Evolutionary conservation across 2,329 filamentous ascomycete species (phyloP).

Genomic region (Bretziella fagacearum): DNA sequence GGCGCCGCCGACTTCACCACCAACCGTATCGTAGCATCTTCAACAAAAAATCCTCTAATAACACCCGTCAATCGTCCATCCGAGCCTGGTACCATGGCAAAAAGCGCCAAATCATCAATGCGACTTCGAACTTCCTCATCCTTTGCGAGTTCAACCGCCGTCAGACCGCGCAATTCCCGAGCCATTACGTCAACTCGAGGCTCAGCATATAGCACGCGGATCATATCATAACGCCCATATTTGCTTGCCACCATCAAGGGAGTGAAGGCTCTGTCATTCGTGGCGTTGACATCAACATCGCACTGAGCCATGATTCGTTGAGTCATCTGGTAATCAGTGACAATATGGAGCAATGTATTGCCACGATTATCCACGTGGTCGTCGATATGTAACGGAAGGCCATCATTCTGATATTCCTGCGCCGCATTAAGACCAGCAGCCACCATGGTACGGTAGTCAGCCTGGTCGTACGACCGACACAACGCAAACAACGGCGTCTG

Average conservation of each 20-base stretch:
- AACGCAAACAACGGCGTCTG: conserved; percentile 95
- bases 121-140: conserved; percentile 94
- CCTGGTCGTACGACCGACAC: conserved; percentile 88
- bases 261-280: conserved; percentile 88
- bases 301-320: conserved; percentile 61
- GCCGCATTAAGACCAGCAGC: conserved; percentile 62
- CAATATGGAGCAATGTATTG: conserved; percentile 89
- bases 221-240: conserved; percentile 87
- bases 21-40: conserved; percentile 83
- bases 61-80: conserved; percentile 82
- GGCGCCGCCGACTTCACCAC: conserved; percentile 89
- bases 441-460: conserved; percentile 75
- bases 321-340: conserved; percentile 69
- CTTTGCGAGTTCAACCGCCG: conserved; percentile 89
- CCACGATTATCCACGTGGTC: conserved; percentile 86
- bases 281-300: conserved; percentile 90
- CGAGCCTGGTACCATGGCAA: conserved; percentile 52
- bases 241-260: conserved; percentile 97
- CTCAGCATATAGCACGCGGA: conserved; percentile 73
- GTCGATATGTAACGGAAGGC: conserved; percentile 67
- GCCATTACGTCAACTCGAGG: conserved; percentile 70
- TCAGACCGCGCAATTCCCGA: conserved; percentile 73
- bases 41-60: conserved; percentile 89
- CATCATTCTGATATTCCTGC: conserved; percentile 56
- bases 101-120: conserved; percentile 82